Percentiles rank a stretch among this genome's conserved stretches.
These are phyloP conservation scores for Taxillus chinensis DNA, from an alignment of 164 flowering plant species.

Conservation along the genomic window DNA sequence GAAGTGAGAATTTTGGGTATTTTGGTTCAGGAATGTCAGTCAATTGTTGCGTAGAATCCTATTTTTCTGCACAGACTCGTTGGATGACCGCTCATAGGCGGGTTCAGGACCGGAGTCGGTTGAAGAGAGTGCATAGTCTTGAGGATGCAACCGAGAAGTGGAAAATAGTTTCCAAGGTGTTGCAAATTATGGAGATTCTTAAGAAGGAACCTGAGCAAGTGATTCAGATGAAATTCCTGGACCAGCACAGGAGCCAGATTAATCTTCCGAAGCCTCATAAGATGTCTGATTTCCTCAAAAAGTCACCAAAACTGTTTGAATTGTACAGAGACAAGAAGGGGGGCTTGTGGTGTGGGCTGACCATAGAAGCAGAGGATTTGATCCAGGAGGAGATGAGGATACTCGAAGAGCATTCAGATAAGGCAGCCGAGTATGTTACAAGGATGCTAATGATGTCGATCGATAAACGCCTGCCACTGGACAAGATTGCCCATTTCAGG, in stretches of 20 bases:
- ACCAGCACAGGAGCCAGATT: constrained; percentile 52
- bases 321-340: constrained; percentile 65
- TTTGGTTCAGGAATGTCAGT: neutral
- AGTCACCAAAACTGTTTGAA: constrained; percentile 74
- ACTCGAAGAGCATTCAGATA: constrained; percentile 33
- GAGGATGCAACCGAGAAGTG: constrained; percentile 65
- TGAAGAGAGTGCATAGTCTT: constrained; percentile 60
- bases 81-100: constrained; percentile 67
- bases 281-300: constrained; percentile 57
- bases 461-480: constrained; percentile 49
- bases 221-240: constrained; percentile 37
- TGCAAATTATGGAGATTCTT: constrained; percentile 51
- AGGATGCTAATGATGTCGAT: constrained; percentile 82
- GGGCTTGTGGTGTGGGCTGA: constrained; percentile 75
- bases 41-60: neutral
- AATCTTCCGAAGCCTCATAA: constrained; percentile 70
- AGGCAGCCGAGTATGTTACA: constrained; percentile 66
- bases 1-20: neutral
- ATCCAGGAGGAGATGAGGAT: constrained; percentile 55
- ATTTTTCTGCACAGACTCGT: constrained; percentile 12
- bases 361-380: constrained; percentile 60
- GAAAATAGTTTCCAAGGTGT: constrained; percentile 51
- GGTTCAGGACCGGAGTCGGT: constrained; percentile 69
- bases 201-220: constrained; percentile 68
- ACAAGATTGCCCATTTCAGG: constrained; percentile 78